Percentiles rank a stretch among this genome's conserved stretches.
Evolutionary conservation across 257 asterid species (phyloP).

Genomic region (Anisodus acutangulus): DNA sequence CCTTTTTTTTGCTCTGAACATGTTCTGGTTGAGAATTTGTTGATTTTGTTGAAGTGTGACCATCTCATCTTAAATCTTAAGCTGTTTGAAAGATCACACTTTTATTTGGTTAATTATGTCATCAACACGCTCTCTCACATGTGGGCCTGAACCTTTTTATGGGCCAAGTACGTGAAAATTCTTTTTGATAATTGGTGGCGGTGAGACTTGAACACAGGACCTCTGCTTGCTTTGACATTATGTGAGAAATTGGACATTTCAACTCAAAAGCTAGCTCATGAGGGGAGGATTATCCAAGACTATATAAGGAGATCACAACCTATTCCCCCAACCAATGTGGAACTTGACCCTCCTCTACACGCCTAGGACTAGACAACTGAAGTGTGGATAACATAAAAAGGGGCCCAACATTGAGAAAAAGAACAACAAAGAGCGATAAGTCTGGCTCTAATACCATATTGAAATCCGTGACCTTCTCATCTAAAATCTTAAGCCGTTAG

Average conservation of each 20-base stretch:
- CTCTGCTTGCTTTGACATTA: too few species aligned
- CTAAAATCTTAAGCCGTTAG: not conserved
- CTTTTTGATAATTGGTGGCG: not conserved
- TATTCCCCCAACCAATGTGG: not conserved
- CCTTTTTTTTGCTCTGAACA: not conserved
- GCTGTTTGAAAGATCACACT: not conserved
- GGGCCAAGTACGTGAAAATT: not conserved
- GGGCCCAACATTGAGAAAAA: not conserved
- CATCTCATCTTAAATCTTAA: not conserved
- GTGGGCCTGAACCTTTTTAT: not conserved
- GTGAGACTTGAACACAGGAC: not conserved
- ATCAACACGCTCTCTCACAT: not conserved
- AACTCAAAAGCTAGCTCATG: not conserved
- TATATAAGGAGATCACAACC: constrained; percentile 2
- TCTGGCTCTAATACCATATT: not conserved
- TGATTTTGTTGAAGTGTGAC: constrained; percentile 19
- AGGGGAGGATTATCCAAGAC: not conserved
- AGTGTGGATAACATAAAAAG: not conserved
- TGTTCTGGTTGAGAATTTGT: constrained; percentile 19
- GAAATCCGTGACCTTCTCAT: constrained; percentile 6
- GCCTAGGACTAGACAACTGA: not conserved
- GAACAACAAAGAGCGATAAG: not conserved
- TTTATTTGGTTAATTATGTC: constrained; percentile 13
- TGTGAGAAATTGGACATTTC: not conserved
- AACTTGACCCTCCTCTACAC: not conserved